Evolutionary conservation across 2,329 filamentous ascomycete species (phyloP), one percentile per base, ranked within the genome.

Genomic region (Albophoma yamanashiensis): DNA sequence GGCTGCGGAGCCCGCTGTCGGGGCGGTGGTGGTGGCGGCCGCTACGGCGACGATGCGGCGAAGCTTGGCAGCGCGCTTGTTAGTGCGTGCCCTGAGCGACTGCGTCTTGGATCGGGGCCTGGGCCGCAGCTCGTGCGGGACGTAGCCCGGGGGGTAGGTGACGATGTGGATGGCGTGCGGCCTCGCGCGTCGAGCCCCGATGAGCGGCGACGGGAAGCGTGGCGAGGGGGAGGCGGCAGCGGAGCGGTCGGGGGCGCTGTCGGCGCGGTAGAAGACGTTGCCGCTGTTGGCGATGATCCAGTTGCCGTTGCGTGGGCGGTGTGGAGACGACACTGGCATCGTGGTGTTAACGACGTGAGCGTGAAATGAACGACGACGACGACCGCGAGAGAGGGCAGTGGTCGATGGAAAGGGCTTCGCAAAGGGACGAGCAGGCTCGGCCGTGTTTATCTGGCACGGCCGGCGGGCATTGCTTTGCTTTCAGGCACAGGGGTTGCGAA

Each of bases 151-250:
- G 3, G 75, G 75, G 59, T 73, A 77, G 36, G 74, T 76, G 62
- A 76, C 65, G 58, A 77, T 74, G 68, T 77, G 74, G 59, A 77
- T 77, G 43, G 75, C 70, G 64, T 77, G 74, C 14, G 74, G 74
- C 42, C 75, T 69, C 42, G 70, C 67, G 63, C 75, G 68, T 56
- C 75, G 70, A 45, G 74, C 72, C 53, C 71, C 72, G 63, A 77
- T 77, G 45, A 74, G 69, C 42, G 75, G 75, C 52, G 69, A 61
- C 11, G 75, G 75, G 57, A 76, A 69, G 34, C 50, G 31, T 20
- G 59, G 62, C n/a, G 56, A 27, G 11, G 57, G 22, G 20, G 52
- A 53, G 36, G 53, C 42, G 15, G 59, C 55, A 14, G 58, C 42
- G 42, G 55, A 57, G 4, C n/a, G 15, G 42, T 59, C 58, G 58